Base-by-base conservation (phyloP, 2,329 filamentous ascomycete species). In the Penicillium sp. region DNA sequence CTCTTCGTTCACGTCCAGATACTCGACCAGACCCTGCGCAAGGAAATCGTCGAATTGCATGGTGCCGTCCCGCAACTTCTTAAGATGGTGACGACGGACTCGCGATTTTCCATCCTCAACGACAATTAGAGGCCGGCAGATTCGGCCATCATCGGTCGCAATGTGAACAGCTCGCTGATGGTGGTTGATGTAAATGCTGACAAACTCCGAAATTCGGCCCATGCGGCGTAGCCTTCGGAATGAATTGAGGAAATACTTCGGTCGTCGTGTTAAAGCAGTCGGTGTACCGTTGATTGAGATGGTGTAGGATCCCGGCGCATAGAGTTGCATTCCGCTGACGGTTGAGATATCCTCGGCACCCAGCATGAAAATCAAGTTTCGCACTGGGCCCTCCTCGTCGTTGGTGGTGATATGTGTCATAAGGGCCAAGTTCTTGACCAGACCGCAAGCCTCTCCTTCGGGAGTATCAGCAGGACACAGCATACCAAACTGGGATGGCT, bases 331-430 rank as follows among this genome's bases (percentile, higher is more conserved):
- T 30, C 94, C 94, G 44, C 87, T 86, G 44, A 95, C 83, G 3
- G 86, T 85, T 57, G 88, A 85, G 30, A 95, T 88, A 50, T 92
- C 84, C 72, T 89, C 89, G 2, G 90, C 87, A 40, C 95, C 92
- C 24, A 97, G 80, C 50, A 89, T 86, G 67, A 92, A 94, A 1
- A 96, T 86, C 69, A 95, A 85, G 64, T 90, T 87, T 63, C 86
- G 87, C 14, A 99, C 89, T 1, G 94, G 92, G 16, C 85, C 90
- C 68, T 97, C 94, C 50, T 96, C 91, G 50, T 95, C 90, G 58
- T 96, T 90, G 1, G 94, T 99, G 0, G 94, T 99, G 63, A 99
- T 97, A 67, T 99, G 95, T 46, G 95, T 99, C 94, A 99, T 99
- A 51, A 99, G 79, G 8, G 94, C 94, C 76, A 99, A 74, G 67